Evolutionary conservation across 78 protist genomes (phyloP), one percentile per base, ranked within the genome.

Genomic region (Creolimax fragrantissima): DNA sequence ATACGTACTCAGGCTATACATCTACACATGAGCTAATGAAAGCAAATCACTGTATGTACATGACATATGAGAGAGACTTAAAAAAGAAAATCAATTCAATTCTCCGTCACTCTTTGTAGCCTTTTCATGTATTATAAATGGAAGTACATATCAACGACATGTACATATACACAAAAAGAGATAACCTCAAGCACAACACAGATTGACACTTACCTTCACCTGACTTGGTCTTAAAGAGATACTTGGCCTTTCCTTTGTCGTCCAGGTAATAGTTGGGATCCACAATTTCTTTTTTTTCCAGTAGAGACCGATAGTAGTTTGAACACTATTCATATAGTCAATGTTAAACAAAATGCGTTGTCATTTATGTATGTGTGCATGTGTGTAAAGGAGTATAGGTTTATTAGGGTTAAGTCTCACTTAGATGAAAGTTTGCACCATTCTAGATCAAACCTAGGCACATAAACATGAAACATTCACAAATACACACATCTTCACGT

Each of bases 221-320:
- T n/a, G n/a, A n/a, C n/a, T n/a, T n/a, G n/a, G n/a, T n/a, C n/a
- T n/a, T n/a, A n/a, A n/a, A n/a, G n/a, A n/a, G n/a, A n/a, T n/a
- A n/a, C 74, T 58, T 58, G 11, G 86, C 81, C 66, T 90, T 85
- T 7, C 95, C 95, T 36, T 91, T 85, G 41, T 66, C 93, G 11
- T 91, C 91, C 32, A 91, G 2, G 45, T 32, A 3, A 39, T 93
- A 93, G 58, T 88, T 47, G 5, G 41, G 81, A 35, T 93, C 95
- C n/a, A 74, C 43, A 24, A 93, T 5, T 11, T 45, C 35, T 2
- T 92, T 92, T 6, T 35, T 42, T 3, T 35, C 41, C 35, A 93
- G 17, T 41, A 88, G 93, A 66, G 91, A 17, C 44, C 95, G 37
- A 92, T 93, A 93, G 45, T 37, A 58, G 1, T 32, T 58, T 58